Evolutionary conservation across 148 eudicot genomes (phyloP), one percentile per base, ranked within the genome.

Genomic region (Dianthus caryophyllus): DNA sequence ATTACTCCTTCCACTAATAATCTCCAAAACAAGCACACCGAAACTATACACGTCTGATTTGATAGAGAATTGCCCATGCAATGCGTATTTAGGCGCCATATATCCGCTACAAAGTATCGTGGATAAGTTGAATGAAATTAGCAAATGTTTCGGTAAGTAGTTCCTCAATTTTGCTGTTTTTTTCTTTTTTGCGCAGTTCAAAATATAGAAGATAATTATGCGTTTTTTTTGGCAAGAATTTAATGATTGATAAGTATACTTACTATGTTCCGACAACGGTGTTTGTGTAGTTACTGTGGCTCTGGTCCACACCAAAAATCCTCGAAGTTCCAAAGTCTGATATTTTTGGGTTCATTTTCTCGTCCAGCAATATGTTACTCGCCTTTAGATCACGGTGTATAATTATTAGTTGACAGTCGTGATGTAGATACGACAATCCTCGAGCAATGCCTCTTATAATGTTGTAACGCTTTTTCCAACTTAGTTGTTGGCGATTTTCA

Each of bases 11-110:
- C 84, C 82, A 22, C 79, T 78, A 12, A 76, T 44, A 5, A 76
- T 78, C 68, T 81, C 80, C 48, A 81, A 57, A 24, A 81, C 57
- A 10, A 76, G 58, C n/a, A 76, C 64, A 17, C 75, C 79, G 31
- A 71, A 76, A 58, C 75, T 71, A 6, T 71, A 76, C 13, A 54
- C 75, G 52, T 76, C 79, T 11, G 75, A 71, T 30, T 76, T 71
- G 1, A 71, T 14, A 0, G 79, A 71, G 38, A 71, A 76, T 22
- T 67, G 56, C 2, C 79, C 79, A 0, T 76, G 64, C 50, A n/a
- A 33, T 21, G 26, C 52, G 6, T 48, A 48, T 14, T 48, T 20
- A 48, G 52, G 52, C 20, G 52, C 52, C 52, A 48, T 48, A 48
- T 48, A 48, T 9, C 52, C 52, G 6, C 25, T 51, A 3, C 55